A percentile compares a stretch with the other conserved stretches of the same genome.
Evolutionary conservation across 2,329 filamentous ascomycete species (phyloP).

Genomic region (Cytospora piceicola): DNA sequence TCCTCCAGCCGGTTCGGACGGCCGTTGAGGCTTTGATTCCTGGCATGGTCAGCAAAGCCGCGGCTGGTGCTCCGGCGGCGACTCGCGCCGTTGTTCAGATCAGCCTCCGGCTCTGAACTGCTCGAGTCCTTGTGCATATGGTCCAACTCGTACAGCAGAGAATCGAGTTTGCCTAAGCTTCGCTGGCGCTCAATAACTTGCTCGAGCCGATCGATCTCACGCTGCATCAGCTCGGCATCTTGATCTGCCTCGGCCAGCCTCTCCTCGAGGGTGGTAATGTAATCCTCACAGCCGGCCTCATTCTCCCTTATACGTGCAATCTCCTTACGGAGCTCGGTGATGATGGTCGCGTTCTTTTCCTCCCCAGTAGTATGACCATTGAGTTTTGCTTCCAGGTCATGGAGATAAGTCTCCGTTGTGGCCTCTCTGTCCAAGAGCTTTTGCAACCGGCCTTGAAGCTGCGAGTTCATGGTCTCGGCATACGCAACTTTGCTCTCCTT

Average conservation of each 20-base stretch:
- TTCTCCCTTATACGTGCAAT: conserved; percentile 86
- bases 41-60: conserved; percentile 54
- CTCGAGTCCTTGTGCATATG: conserved; percentile 67
- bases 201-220: conserved; percentile 91
- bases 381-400: conserved; percentile 87
- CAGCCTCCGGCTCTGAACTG: conserved; percentile 43
- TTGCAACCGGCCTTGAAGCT: conserved; percentile 86
- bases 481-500: conserved; percentile 94
- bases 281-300: conserved; percentile 89
- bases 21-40: conserved; percentile 58
- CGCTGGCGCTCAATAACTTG: conserved; percentile 94
- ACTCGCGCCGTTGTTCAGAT: conserved; percentile 45
- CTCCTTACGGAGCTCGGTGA: conserved; percentile 88
- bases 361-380: conserved; percentile 90
- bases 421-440: conserved; percentile 91
- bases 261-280: conserved; percentile 95
- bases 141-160: conserved; percentile 87
- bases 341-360: conserved; percentile 86
- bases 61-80: conserved; percentile 49
- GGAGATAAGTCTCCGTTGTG: conserved; percentile 90
- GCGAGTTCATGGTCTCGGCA: conserved; percentile 86
- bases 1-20: conserved; percentile 59
- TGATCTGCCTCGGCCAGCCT: conserved; percentile 94
- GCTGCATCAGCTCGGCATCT: conserved; percentile 94
- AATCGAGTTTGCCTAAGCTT: conserved; percentile 92